Conservation (phyloP, 2,329 filamentous ascomycete species). For the Aspergillus sp. region DNA sequence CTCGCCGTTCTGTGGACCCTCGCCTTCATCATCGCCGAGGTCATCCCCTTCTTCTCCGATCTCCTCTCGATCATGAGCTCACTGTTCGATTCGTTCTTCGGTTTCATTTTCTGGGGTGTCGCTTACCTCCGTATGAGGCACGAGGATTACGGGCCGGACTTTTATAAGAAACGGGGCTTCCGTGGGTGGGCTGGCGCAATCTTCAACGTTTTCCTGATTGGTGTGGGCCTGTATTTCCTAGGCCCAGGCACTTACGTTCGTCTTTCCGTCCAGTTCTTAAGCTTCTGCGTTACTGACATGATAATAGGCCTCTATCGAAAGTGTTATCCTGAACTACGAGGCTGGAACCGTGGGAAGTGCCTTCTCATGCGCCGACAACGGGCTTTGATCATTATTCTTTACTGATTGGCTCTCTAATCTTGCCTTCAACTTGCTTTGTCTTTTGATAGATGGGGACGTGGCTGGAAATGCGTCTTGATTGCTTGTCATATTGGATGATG, state of each 20-base stretch:
- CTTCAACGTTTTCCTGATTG: constrained; percentile 74
- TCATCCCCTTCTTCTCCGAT: constrained; percentile 91
- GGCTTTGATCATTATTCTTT: constrained; percentile 30
- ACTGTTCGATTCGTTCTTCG: constrained; percentile 78
- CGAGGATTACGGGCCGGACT: constrained; percentile 45
- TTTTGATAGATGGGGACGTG: neutral
- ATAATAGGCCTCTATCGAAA: constrained; percentile 47
- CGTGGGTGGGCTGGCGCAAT: constrained; percentile 48
- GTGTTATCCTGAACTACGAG: constrained; percentile 69
- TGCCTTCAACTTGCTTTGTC: constrained; percentile 9
- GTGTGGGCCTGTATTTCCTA: constrained; percentile 79
- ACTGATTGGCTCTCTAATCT: too few species aligned
- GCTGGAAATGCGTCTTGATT: neutral
- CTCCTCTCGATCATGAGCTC: constrained; percentile 63
- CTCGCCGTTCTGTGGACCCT: constrained; percentile 70
- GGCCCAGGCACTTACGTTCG: constrained; percentile 76
- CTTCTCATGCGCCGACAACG: constrained; percentile 70
- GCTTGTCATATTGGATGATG: neutral
- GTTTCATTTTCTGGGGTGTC: constrained; percentile 81
- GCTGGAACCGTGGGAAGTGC: constrained; percentile 68
- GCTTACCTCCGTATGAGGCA: constrained; percentile 52
- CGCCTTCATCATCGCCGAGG: constrained; percentile 90
- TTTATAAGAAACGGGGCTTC: constrained; percentile 47
- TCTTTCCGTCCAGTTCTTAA: constrained; percentile 46
- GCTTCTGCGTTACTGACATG: neutral